Conservation (phyloP, 257 asterid genomes). For the Forsythia viridissima region DNA sequence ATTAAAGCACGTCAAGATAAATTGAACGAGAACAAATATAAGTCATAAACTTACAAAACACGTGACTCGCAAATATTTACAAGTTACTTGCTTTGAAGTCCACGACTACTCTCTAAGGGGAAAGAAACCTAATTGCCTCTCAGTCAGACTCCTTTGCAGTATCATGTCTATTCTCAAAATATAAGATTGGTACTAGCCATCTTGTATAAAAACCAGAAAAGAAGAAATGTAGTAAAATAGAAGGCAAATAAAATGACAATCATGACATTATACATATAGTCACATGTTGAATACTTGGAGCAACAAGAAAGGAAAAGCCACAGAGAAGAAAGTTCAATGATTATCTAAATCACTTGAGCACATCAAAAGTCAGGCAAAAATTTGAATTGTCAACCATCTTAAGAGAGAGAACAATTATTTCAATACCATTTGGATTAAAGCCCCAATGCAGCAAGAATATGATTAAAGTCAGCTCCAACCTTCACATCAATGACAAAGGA, state of each 20-base stretch:
- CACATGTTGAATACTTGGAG: background rate
- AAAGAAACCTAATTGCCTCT: background rate
- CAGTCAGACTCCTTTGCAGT: background rate
- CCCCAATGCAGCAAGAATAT: slow-evolving; percentile 94
- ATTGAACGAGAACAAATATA: background rate
- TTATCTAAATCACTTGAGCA: slow-evolving; percentile 19
- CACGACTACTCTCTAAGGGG: background rate
- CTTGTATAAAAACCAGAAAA: background rate
- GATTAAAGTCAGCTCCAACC: slow-evolving; percentile 91
- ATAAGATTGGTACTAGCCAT: background rate
- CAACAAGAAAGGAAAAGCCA: background rate
- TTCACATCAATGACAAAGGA: slow-evolving; percentile 71
- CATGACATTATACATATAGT: background rate
- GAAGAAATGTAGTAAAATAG: background rate
- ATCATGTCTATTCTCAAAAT: background rate
- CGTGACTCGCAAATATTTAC: background rate
- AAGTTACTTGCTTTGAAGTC: background rate
- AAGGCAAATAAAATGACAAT: background rate
- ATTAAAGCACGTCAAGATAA: background rate
- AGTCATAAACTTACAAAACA: background rate
- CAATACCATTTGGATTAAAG: slow-evolving; percentile 81
- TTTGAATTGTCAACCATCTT: slow-evolving; percentile 72
- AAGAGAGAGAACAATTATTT: slow-evolving; percentile 71
- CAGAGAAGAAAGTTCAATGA: slow-evolving; percentile 16
- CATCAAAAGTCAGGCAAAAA: slow-evolving; percentile 42